A percentile compares a stretch with the other conserved stretches of the same genome.
These are phyloP conservation scores for Geotrichum australiense DNA, from an alignment of 1,139 yeast species.

Conservation along the genomic window DNA sequence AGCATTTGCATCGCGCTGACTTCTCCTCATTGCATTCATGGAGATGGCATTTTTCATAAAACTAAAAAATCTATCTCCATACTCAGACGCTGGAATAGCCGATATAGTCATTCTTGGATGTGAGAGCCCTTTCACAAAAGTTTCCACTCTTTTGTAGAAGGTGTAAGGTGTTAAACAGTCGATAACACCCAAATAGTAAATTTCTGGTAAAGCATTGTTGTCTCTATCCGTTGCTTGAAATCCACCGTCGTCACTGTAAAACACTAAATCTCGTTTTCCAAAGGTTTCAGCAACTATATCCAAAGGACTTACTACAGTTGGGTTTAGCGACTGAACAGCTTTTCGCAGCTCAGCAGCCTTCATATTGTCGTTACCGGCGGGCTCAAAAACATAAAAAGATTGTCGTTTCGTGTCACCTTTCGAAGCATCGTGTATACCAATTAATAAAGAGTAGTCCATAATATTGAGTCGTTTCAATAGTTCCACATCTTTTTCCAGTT, in stretches of 20 bases:
- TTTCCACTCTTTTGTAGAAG: conserved; percentile 68
- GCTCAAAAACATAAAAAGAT: conserved; percentile 36
- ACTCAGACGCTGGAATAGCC: conserved; percentile 85
- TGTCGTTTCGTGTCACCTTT: conserved; percentile 43
- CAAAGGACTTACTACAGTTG: conserved; percentile 33
- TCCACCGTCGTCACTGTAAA: conserved; percentile 84
- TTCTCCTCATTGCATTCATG: neutral
- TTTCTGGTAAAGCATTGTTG: conserved; percentile 56
- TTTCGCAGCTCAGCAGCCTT: conserved; percentile 34
- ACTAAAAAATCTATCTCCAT: conserved; percentile 74
- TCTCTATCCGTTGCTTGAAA: conserved; percentile 63
- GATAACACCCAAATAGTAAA: conserved; percentile 88
- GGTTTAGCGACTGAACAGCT: conserved; percentile 35
- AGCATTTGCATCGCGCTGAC: too few relatives aligned
- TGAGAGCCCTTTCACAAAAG: conserved; percentile 71
- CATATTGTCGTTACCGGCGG: conserved; percentile 23
- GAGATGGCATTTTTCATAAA: conserved; percentile 46
- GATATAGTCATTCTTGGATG: conserved; percentile 68
- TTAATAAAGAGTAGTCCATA: conserved; percentile 88
- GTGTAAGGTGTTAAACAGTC: conserved; percentile 90
- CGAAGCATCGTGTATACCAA: conserved; percentile 77
- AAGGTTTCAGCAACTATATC: conserved; percentile 30
- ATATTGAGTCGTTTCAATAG: conserved; percentile 68
- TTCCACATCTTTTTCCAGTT: conserved; percentile 66
- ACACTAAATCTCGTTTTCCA: conserved; percentile 39